These are phyloP conservation scores for Tricholoma sp. DNA, from an alignment of 768 basidiomycete species.

Conservation along the genomic window DNA sequence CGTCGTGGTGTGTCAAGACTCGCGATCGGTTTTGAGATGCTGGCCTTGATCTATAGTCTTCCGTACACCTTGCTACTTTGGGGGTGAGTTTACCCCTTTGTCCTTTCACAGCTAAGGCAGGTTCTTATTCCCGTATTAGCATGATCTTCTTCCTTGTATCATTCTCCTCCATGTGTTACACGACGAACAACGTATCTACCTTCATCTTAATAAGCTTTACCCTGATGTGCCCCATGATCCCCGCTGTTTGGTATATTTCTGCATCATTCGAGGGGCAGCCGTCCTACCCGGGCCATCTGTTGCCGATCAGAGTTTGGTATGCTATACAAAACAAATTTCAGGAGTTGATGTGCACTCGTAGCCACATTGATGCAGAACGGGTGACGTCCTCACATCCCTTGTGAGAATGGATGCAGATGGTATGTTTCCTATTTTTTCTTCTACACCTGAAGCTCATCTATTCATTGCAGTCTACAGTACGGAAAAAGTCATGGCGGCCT, in stretches of 20 bases:
- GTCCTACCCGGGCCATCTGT: constrained; percentile 2
- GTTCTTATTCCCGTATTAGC: not conserved
- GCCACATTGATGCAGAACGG: not conserved
- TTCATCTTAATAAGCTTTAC: not conserved
- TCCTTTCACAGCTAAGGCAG: not conserved
- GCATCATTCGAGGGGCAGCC: not conserved
- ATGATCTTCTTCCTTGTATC: constrained; percentile 1
- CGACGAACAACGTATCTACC: not conserved
- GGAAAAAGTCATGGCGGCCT: no score
- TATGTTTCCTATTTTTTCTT: no score
- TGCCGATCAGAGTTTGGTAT: not conserved
- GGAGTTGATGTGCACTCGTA: not conserved
- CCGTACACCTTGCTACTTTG: constrained; percentile 2
- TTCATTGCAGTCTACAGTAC: no score
- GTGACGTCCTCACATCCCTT: no score
- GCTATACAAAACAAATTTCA: not conserved
- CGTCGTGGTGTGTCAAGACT: constrained; percentile 1
- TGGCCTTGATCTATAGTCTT: constrained; percentile 3
- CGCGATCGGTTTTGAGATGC: not conserved
- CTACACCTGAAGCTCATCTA: no score
- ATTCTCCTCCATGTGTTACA: constrained; percentile 4
- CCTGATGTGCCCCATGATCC: not conserved
- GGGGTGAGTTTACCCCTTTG: not conserved
- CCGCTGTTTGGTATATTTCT: not conserved
- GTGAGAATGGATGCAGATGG: no score